Conservation (phyloP, 2,329 filamentous ascomycete species). For the Pyrenochaeta sp. region DNA sequence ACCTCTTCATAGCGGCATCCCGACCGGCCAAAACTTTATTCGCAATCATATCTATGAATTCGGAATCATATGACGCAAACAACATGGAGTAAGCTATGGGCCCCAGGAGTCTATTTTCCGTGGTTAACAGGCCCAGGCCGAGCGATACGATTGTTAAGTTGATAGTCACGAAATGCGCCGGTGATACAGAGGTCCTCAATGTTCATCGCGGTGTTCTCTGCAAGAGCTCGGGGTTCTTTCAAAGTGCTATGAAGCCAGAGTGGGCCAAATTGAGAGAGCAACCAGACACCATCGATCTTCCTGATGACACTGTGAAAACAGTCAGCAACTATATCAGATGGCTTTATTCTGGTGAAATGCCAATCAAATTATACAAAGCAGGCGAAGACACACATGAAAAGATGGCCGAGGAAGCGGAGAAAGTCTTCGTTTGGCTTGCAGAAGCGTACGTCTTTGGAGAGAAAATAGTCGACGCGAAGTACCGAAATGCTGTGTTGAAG, state of each 20-base stretch:
- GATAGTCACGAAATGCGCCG: background rate
- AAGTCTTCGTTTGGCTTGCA: background rate
- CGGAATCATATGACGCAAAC: slow-evolving; percentile 11
- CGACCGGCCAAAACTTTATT: no score
- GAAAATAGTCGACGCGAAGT: slow-evolving; percentile 9
- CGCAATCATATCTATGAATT: no score
- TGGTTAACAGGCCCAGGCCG: background rate
- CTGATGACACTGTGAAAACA: background rate
- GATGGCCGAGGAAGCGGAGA: slow-evolving; percentile 1
- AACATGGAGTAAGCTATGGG: background rate
- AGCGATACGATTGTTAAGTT: slow-evolving; percentile 3
- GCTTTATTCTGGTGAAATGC: slow-evolving; percentile 6
- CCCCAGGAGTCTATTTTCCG: background rate
- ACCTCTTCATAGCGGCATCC: no score
- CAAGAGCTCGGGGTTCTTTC: slow-evolving; percentile 11
- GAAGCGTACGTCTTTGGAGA: slow-evolving; percentile 12
- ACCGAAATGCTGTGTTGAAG: slow-evolving; percentile 5
- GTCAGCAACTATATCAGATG: slow-evolving; percentile 7
- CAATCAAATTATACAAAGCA: background rate
- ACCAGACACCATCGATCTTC: slow-evolving; percentile 6
- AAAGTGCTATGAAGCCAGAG: slow-evolving; percentile 5
- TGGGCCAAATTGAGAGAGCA: slow-evolving; percentile 3
- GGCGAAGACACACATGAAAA: background rate
- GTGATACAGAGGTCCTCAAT: background rate
- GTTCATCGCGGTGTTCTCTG: slow-evolving; percentile 10